A percentile compares a stretch with the other conserved stretches of the same genome.
Conservation (phyloP, 2,329 filamentous ascomycete species). For the Cercospora sp. region DNA sequence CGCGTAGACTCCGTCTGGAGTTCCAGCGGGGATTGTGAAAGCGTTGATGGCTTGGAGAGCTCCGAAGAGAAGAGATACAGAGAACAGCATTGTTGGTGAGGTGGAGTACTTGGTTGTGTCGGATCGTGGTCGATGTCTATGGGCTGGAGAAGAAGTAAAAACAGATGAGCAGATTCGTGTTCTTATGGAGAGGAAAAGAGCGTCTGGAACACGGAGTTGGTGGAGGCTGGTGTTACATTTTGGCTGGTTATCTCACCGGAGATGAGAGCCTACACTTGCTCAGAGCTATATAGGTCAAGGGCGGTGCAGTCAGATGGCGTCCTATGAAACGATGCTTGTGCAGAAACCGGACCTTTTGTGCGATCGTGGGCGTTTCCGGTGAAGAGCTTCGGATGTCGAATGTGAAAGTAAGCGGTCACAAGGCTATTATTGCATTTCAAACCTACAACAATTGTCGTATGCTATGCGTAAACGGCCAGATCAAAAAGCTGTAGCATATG, state of each 20-base stretch:
- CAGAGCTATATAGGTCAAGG: neutral
- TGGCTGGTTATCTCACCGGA: neutral
- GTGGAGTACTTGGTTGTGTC: neutral
- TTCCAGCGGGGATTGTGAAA: neutral
- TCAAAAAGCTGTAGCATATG: too few relatives aligned
- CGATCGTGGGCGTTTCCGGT: neutral
- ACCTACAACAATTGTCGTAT: neutral
- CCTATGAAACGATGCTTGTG: neutral
- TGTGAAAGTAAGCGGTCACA: neutral
- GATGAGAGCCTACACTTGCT: neutral
- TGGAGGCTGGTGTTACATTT: neutral
- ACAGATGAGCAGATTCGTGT: neutral
- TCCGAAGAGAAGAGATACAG: neutral
- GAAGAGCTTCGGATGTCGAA: neutral
- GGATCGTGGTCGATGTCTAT: neutral
- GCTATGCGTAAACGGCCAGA: neutral
- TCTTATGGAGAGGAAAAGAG: neutral
- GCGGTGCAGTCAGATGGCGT: neutral
- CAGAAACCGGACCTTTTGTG: neutral
- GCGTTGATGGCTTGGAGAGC: neutral
- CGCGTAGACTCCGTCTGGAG: neutral
- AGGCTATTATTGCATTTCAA: neutral
- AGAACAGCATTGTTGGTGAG: neutral
- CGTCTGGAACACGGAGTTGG: neutral
- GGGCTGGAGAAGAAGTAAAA: neutral